Conservation (phyloP, 768 basidiomycete genomes). For the Kwoniella heveanensis region DNA sequence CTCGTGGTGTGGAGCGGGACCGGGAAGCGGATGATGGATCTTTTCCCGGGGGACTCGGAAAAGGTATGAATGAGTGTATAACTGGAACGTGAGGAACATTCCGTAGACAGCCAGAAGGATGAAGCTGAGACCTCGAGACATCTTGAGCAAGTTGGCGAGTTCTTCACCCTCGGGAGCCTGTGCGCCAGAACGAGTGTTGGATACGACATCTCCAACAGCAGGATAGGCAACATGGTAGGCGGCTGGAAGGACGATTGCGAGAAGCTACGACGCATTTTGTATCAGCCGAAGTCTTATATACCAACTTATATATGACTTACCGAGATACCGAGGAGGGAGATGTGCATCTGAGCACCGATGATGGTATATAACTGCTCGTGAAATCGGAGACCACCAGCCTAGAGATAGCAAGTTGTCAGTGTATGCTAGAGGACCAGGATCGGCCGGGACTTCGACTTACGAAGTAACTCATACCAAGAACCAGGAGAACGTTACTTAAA, state of each 20-base stretch:
- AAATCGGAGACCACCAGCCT: conserved; percentile 60
- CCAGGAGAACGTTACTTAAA: conserved; percentile 58
- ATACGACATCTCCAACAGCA: conserved; percentile 32
- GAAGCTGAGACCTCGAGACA: conserved; percentile 61
- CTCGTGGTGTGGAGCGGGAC: conserved; percentile 38
- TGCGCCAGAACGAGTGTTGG: conserved; percentile 13
- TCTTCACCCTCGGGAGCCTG: conserved; percentile 57
- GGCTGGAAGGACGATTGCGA: conserved; percentile 56
- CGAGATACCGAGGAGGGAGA: conserved; percentile 54
- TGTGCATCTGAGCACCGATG: conserved; percentile 59
- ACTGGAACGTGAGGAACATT: conserved; percentile 49
- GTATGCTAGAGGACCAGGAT: not conserved
- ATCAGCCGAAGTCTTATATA: not conserved
- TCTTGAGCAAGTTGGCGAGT: conserved; percentile 58
- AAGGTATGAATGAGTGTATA: conserved; percentile 42
- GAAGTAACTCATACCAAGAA: conserved; percentile 55
- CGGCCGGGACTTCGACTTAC: not conserved
- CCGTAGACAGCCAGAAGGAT: conserved; percentile 60
- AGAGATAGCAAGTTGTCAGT: not conserved
- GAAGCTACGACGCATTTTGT: conserved; percentile 22
- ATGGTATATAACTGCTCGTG: conserved; percentile 63
- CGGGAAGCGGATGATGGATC: conserved; percentile 38
- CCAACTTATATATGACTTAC: conserved; percentile 24
- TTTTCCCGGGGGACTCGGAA: conserved; percentile 37
- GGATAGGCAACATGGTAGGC: conserved; percentile 48